These are phyloP conservation scores for Starmerella gropengiesseri DNA, from an alignment of 805 yeast species.

Conservation along the genomic window DNA sequence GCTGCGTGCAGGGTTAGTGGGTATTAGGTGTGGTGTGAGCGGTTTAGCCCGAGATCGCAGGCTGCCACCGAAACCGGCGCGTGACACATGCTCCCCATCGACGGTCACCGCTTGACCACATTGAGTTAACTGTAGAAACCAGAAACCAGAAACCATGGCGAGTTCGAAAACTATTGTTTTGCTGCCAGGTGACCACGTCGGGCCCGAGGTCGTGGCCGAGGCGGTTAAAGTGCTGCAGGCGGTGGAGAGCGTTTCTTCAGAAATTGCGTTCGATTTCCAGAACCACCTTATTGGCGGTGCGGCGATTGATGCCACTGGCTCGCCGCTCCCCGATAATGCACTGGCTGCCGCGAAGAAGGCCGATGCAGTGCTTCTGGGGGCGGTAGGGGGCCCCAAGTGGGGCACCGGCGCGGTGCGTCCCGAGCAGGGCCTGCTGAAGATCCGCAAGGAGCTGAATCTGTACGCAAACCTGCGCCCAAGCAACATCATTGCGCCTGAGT, in stretches of 20 bases:
- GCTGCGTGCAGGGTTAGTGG: too few relatives aligned
- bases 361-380: slow-evolving; percentile 93
- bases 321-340: slow-evolving; percentile 76
- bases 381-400: slow-evolving; percentile 99
- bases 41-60: slow-evolving; percentile 2
- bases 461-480: slow-evolving; percentile 97
- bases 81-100: slow-evolving; percentile 2
- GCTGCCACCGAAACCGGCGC: not conserved
- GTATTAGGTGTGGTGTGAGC: too few relatives aligned
- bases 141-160: not conserved
- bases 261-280: slow-evolving; percentile 60
- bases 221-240: slow-evolving; percentile 86
- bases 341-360: slow-evolving; percentile 73
- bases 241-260: slow-evolving; percentile 48
- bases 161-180: slow-evolving; percentile 63
- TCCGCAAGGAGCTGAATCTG: slow-evolving; percentile 84
- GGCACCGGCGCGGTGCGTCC: slow-evolving; percentile 95
- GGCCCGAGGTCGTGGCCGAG: slow-evolving; percentile 78
- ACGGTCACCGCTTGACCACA: too few relatives aligned
- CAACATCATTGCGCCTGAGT: slow-evolving; percentile 75
- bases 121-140: too few relatives aligned
- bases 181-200: slow-evolving; percentile 95
- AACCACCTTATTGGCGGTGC: slow-evolving; percentile 95
- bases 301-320: slow-evolving; percentile 94
- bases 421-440: slow-evolving; percentile 88